Evolutionary conservation across 805 yeast species (phyloP).

Genomic region (Schizosaccharomyces octosporus): DNA sequence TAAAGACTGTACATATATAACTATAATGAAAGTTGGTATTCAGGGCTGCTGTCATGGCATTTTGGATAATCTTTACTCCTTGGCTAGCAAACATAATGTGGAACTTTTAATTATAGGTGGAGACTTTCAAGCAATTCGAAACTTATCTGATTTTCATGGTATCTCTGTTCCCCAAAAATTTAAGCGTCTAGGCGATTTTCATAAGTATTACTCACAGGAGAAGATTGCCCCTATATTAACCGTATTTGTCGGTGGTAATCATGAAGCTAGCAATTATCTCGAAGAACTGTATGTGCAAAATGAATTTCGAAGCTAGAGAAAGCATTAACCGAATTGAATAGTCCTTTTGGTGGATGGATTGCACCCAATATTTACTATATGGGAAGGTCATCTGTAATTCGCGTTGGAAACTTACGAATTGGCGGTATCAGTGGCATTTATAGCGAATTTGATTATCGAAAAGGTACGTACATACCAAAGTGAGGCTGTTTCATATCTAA

Average conservation of each 20-base stretch:
- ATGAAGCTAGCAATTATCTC: constrained; percentile 64
- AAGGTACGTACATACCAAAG: constrained; percentile 6
- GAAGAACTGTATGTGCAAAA: constrained; percentile 22
- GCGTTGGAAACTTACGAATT: constrained; percentile 53
- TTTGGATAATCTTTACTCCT: constrained; percentile 31
- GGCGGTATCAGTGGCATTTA: constrained; percentile 73
- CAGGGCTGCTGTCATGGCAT: constrained; percentile 87
- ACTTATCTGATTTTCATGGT: constrained; percentile 34
- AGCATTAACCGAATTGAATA: constrained; percentile 10
- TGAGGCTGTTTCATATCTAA: background rate
- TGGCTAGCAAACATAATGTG: constrained; percentile 13
- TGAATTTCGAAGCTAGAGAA: background rate
- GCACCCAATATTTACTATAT: constrained; percentile 68
- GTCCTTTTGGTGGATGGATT: constrained; percentile 64
- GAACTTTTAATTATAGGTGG: constrained; percentile 64
- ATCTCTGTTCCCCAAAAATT: constrained; percentile 65
- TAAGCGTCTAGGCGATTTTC: constrained; percentile 53
- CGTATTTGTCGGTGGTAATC: constrained; percentile 81
- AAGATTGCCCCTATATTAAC: constrained; percentile 51
- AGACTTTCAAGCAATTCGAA: constrained; percentile 52
- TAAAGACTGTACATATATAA: too few species aligned
- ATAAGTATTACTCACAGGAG: constrained; percentile 36
- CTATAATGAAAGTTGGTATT: constrained; percentile 25
- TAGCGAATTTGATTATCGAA: constrained; percentile 26
- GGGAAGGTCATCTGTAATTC: constrained; percentile 52